Base-by-base conservation (phyloP, 2,329 filamentous ascomycete genomes). In the Sporothrix protearum region DNA sequence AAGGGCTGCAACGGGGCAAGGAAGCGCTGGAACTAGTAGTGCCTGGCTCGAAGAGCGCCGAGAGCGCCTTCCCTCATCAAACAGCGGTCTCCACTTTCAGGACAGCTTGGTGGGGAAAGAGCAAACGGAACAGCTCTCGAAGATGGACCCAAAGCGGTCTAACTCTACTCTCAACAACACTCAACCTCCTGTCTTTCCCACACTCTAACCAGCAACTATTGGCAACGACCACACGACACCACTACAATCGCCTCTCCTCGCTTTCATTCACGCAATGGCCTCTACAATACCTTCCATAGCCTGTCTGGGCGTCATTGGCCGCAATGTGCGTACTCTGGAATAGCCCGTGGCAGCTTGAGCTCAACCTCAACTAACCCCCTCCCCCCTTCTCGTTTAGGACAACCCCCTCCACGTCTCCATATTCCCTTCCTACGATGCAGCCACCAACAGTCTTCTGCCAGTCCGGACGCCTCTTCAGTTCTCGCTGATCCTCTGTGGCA, bases 331-430 rank as follows among this genome's bases (percentile, higher is more conserved):
- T 80, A 45, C 49, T 28, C 16, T 12, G 10, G 3, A 36, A 0
- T 47, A 57, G 33, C 14, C 36, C 36, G 30, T 3, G 47, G 12
- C 22, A 22, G 2, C 33, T 19, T 5, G 8, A 33, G 16, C 22
- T 7, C 33, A 10, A 39, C 3, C 59, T 28, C 10, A 39, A 25
- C 53, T 45, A 33, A 66, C 63, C 64, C 69, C 45, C 49, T 59
- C 19, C 53, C 49, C 19, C 33, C 36, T 28, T 67, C 10, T 30
- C 47, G 55, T 49, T 45, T 72, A 98, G 94, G 97, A 98, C 83
- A 97, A 97, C 79, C 96, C 95, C 72, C 91, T 98, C 75, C 95
- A 98, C 83, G 92, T 97, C 77, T 90, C 93, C 73, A 89, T 97
- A 79, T 97, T 97, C 81, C 92, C 93, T 68, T 91, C 90, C 63